These are phyloP conservation scores for Boletus rubroflammeus DNA, from an alignment of 768 basidiomycete species.

Conservation along the genomic window DNA sequence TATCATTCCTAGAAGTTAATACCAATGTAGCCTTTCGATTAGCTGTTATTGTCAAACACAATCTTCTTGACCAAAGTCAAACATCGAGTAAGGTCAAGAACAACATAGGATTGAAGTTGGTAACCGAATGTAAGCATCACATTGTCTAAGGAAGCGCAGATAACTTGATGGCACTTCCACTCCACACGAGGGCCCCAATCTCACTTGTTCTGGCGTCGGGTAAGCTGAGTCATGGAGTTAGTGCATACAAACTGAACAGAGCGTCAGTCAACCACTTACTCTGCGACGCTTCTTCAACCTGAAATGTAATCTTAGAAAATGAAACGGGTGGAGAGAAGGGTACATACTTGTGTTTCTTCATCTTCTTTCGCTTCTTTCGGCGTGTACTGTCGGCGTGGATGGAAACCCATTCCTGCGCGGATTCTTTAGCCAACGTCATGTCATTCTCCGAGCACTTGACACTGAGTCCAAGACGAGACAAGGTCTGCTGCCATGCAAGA, in stretches of 20 bases:
- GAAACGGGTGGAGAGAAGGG: constrained; percentile 1
- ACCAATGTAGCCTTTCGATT: not conserved
- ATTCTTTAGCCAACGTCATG: constrained; percentile 48
- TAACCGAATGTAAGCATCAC: not conserved
- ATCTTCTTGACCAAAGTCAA: not conserved
- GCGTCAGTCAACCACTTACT: constrained; percentile 43
- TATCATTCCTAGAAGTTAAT: not conserved
- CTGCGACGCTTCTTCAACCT: constrained; percentile 90
- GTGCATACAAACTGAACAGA: not conserved
- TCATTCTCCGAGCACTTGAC: constrained; percentile 47
- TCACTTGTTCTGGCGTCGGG: constrained; percentile 39
- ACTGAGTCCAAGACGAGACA: constrained; percentile 63
- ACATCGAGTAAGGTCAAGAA: not conserved
- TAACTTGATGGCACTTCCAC: not conserved
- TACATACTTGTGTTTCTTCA: constrained; percentile 94
- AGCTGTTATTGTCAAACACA: not conserved
- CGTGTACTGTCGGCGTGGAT: constrained; percentile 77
- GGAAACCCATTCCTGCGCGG: constrained; percentile 59
- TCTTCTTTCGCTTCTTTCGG: constrained; percentile 88
- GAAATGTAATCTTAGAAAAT: constrained; percentile 8
- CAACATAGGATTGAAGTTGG: not conserved
- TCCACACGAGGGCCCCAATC: not conserved
- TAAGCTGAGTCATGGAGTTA: constrained; percentile 38
- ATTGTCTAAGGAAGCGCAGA: constrained; percentile 7
- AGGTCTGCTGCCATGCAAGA: constrained; percentile 63